A percentile compares a stretch with the other conserved stretches of the same genome.
Evolutionary conservation across 768 basidiomycete genomes (phyloP).

Genomic region (Tylopilus rubrobrunneus): DNA sequence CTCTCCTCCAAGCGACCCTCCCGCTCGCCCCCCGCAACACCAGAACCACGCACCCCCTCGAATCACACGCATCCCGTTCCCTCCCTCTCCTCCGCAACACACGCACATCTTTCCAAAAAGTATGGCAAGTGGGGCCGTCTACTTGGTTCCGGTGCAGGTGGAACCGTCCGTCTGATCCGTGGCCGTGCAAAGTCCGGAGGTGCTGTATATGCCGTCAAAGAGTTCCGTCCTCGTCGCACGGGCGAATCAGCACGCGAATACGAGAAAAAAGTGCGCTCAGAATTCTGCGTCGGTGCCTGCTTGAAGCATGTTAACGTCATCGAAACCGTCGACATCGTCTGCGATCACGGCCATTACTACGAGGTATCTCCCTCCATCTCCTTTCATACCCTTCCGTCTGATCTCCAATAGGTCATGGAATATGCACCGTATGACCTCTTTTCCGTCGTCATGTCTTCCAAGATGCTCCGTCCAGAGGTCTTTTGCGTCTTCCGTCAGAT

Average conservation of each 20-base stretch:
- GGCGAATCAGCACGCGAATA: constrained; percentile 96
- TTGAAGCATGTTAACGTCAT: constrained; percentile 96
- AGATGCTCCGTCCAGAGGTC: constrained; percentile 97
- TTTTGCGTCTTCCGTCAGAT: constrained; percentile 99
- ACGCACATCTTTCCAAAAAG: constrained; percentile 94
- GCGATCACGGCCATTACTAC: constrained; percentile 96
- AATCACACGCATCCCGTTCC: constrained; percentile 36
- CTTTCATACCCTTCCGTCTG: constrained; percentile 3
- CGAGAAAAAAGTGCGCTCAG: constrained; percentile 99
- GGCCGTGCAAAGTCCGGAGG: constrained; percentile 77
- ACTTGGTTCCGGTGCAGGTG: constrained; percentile 95
- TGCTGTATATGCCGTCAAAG: constrained; percentile 91
- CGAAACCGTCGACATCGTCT: constrained; percentile 96
- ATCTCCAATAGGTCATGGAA: constrained; percentile 83
- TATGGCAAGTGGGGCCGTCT: constrained; percentile 99
- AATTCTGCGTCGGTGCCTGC: constrained; percentile 95
- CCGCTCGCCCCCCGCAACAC: constrained; percentile 21
- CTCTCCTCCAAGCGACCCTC: constrained; percentile 27
- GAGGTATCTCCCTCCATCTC: constrained; percentile 57
- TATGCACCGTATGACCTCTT: constrained; percentile 98
- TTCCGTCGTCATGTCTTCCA: constrained; percentile 98
- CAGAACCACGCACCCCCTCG: constrained; percentile 20
- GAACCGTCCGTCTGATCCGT: constrained; percentile 95
- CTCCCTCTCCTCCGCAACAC: constrained; percentile 77
- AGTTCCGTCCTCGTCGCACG: constrained; percentile 85